Evolutionary conservation across 768 basidiomycete species (phyloP).

Genomic region (Mrakia blollopis): DNA sequence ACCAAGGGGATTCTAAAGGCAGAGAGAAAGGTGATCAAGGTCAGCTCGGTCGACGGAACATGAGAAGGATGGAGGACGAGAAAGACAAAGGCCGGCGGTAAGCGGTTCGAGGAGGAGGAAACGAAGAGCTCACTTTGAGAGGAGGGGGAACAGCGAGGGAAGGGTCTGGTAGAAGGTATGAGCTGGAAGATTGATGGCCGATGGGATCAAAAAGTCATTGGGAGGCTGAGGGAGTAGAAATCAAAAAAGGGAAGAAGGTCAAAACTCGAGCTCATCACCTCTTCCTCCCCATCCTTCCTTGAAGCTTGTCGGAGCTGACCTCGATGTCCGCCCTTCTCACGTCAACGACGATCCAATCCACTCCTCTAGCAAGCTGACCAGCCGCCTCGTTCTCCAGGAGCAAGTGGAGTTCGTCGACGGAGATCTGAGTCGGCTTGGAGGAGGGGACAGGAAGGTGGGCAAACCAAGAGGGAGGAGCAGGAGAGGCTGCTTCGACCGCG

Average conservation of each 20-base stretch:
- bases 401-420: slow-evolving; percentile 36
- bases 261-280: not conserved
- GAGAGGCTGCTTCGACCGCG: not conserved
- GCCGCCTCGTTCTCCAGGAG: slow-evolving; percentile 36
- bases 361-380: slow-evolving; percentile 5
- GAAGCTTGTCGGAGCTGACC: slow-evolving; percentile 35
- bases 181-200: slow-evolving; percentile 50
- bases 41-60: too few species aligned
- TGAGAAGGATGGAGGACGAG: slow-evolving; percentile 28
- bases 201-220: slow-evolving; percentile 40
- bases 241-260: not conserved
- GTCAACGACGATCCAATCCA: slow-evolving; percentile 46
- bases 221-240: not conserved
- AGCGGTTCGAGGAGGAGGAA: not conserved
- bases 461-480: slow-evolving; percentile 7
- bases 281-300: not conserved
- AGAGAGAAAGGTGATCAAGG: slow-evolving; percentile 35
- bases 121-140: slow-evolving; percentile 31
- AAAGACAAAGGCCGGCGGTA: not conserved
- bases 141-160: slow-evolving; percentile 42
- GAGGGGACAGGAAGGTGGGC: slow-evolving; percentile 20
- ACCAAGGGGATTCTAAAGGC: slow-evolving; percentile 22
- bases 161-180: slow-evolving; percentile 49
- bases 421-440: slow-evolving; percentile 30
- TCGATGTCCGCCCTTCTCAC: slow-evolving; percentile 47